Conservation (phyloP, 2,329 filamentous ascomycete genomes). For the Epichloe uncinata region DNA sequence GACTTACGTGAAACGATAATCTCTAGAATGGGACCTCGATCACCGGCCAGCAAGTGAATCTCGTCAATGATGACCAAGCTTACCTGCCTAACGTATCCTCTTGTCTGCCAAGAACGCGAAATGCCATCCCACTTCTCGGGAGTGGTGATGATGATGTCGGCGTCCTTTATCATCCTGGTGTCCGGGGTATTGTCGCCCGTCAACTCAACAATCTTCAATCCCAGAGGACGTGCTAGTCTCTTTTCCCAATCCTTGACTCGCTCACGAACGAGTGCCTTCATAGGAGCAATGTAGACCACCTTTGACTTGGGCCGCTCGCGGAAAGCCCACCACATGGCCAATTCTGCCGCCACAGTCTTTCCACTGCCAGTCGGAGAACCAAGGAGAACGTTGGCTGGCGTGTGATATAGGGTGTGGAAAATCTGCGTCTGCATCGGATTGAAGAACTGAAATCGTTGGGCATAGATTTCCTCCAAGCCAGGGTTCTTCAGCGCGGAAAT, state of each 20-base stretch:
- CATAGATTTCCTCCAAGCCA: constrained; percentile 76
- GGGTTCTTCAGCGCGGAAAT: constrained; percentile 81
- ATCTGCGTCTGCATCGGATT: constrained; percentile 99
- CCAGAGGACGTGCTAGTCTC: constrained; percentile 69
- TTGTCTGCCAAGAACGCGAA: constrained; percentile 94
- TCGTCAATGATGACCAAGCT: constrained; percentile 97
- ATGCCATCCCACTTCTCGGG: constrained; percentile 99
- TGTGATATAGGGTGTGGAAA: constrained; percentile 93
- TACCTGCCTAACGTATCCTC: constrained; percentile 90
- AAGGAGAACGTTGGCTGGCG: constrained; percentile 77
- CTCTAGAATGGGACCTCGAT: constrained; percentile 92
- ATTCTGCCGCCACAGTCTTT: constrained; percentile 89
- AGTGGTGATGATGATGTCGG: constrained; percentile 95
- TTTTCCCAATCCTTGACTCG: constrained; percentile 89
- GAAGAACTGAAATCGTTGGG: constrained; percentile 83
- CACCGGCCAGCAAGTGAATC: constrained; percentile 92
- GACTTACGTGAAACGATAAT: constrained; percentile 66
- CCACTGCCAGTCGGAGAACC: constrained; percentile 95
- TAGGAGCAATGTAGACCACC: constrained; percentile 96
- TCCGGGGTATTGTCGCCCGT: constrained; percentile 97
- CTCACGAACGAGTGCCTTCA: constrained; percentile 96
- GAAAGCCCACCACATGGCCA: constrained; percentile 99
- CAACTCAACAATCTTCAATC: constrained; percentile 82
- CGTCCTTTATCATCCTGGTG: constrained; percentile 85
- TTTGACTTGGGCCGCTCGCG: constrained; percentile 88